Evolutionary conservation across 371 early-diverging fungal species (phyloP).

Genomic region (Rhizopus arrhizus): DNA sequence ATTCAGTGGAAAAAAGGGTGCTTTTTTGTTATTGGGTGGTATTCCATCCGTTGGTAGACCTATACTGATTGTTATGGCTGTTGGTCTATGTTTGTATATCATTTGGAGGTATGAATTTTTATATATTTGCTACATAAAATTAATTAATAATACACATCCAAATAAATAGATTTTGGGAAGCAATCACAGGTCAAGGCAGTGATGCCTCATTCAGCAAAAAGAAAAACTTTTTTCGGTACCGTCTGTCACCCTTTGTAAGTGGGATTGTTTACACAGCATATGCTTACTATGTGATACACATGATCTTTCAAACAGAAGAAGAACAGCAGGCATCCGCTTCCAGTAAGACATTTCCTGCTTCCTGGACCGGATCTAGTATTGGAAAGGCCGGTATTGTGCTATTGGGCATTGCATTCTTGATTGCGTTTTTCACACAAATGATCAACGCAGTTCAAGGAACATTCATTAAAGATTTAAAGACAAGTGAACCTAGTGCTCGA

Average conservation of each 20-base stretch:
- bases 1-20: slow-evolving; percentile 29
- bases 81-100: slow-evolving; percentile 48
- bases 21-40: slow-evolving; percentile 48
- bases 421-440: slow-evolving; percentile 48
- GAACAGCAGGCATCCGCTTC: slow-evolving; percentile 42
- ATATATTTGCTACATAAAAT: neutral
- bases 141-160: neutral
- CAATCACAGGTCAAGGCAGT: slow-evolving; percentile 48
- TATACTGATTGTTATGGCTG: slow-evolving; percentile 45
- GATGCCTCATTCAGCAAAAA: slow-evolving; percentile 38
- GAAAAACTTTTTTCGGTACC: slow-evolving; percentile 50
- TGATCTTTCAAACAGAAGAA: slow-evolving; percentile 44
- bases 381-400: slow-evolving; percentile 46
- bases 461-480: slow-evolving; percentile 43
- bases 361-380: slow-evolving; percentile 32
- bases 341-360: slow-evolving; percentile 45
- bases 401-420: slow-evolving; percentile 45
- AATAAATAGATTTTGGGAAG: slow-evolving; percentile 46
- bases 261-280: slow-evolving; percentile 50
- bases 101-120: slow-evolving; percentile 39
- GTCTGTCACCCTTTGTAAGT: slow-evolving; percentile 51
- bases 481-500: slow-evolving; percentile 34
- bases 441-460: slow-evolving; percentile 45
- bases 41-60: slow-evolving; percentile 44
- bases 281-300: slow-evolving; percentile 44